Conservation (phyloP, 305 asterid genomes). For the Caryopteris hybrid region DNA sequence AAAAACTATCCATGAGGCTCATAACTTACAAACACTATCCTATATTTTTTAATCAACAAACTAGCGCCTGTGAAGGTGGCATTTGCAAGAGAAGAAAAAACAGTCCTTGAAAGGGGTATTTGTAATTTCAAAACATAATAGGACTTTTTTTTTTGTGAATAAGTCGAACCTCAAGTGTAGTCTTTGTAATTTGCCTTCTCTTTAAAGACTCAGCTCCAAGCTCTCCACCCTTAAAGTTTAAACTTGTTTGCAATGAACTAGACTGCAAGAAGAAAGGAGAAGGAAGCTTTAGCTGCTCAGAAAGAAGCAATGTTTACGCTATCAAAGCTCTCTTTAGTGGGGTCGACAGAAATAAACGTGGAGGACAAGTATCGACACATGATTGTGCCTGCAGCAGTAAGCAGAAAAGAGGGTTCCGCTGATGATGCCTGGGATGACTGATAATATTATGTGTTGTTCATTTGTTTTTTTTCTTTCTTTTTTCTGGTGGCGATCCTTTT, state of each 20-base stretch:
- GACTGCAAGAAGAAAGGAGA: slow-evolving; percentile 83
- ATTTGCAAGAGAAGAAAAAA: background rate
- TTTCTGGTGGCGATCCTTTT: background rate
- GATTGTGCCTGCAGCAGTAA: slow-evolving; percentile 47
- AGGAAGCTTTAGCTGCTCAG: slow-evolving; percentile 71
- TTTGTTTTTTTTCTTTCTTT: too few relatives aligned
- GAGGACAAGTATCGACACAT: slow-evolving; percentile 82
- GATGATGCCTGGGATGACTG: slow-evolving; percentile 91
- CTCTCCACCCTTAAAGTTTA: background rate
- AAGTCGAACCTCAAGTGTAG: background rate
- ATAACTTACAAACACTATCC: background rate
- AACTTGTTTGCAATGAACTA: slow-evolving; percentile 3
- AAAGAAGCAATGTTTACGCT: slow-evolving; percentile 49
- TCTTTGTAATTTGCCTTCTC: background rate
- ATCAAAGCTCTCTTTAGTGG: slow-evolving; percentile 48
- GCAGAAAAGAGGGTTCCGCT: slow-evolving; percentile 69
- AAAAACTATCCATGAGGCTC: background rate
- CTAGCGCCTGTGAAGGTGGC: background rate
- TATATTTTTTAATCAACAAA: too few relatives aligned
- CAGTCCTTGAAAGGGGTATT: background rate
- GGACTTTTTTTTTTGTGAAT: too few relatives aligned
- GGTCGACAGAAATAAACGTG: slow-evolving; percentile 48
- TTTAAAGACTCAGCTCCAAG: background rate
- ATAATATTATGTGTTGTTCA: background rate
- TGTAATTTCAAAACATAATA: background rate